Conservation (phyloP, 352 stramenopile genomes). For the Nothophytophthora sp. region DNA sequence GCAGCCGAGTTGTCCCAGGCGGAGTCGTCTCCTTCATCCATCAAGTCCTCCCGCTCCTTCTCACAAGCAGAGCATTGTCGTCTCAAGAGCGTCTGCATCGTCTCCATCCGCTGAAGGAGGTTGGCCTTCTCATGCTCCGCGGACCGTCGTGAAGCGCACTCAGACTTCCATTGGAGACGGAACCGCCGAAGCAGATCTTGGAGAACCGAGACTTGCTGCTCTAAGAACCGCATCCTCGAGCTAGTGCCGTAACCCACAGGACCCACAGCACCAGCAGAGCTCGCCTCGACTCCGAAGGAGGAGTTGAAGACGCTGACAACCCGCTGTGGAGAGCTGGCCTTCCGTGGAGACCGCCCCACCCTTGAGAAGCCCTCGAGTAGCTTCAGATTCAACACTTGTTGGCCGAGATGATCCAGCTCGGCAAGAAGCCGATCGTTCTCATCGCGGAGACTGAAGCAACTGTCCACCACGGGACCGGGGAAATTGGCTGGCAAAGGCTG, state of each 20-base stretch:
- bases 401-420: slow-evolving; percentile 39
- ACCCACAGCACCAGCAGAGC: slow-evolving; percentile 6
- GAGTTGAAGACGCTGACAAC: slow-evolving; percentile 7
- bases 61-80: slow-evolving; percentile 29
- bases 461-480: slow-evolving; percentile 17
- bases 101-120: slow-evolving; percentile 42
- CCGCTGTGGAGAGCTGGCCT: slow-evolving; percentile 4
- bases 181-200: slow-evolving; percentile 56
- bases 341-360: slow-evolving; percentile 13
- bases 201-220: slow-evolving; percentile 49
- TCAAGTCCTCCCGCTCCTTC: slow-evolving; percentile 22
- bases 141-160: slow-evolving; percentile 29
- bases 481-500: slow-evolving; percentile 7
- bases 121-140: slow-evolving; percentile 43
- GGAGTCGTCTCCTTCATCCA: slow-evolving; percentile 32
- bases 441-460: slow-evolving; percentile 45
- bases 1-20: slow-evolving; percentile 43
- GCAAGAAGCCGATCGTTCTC: slow-evolving; percentile 49
- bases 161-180: slow-evolving; percentile 50
- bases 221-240: slow-evolving; percentile 37
- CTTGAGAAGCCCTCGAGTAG: slow-evolving; percentile 25
- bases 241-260: slow-evolving; percentile 27
- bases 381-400: slow-evolving; percentile 51
- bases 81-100: slow-evolving; percentile 28
- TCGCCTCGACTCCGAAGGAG: neutral